phyloP scores from a whole-genome alignment of 2,329 filamentous ascomycete species.

The Colletotrichum aenigma region DNA sequence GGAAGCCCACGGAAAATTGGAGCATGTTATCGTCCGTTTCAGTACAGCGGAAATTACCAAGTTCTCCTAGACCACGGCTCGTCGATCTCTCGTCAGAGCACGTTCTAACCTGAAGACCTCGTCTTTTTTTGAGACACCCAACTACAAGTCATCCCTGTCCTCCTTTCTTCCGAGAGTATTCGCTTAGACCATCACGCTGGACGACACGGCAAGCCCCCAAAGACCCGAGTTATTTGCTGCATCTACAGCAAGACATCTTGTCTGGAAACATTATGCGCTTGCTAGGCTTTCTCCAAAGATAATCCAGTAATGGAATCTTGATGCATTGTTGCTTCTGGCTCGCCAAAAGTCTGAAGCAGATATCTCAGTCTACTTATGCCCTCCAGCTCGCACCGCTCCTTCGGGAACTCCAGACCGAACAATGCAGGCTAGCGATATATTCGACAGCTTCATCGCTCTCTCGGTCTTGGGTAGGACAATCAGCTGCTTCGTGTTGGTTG shows the following conservation, averaged over 20 bases:
- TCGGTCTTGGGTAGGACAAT: neutral
- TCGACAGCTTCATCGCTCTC: fast-evolving
- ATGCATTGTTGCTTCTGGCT: neutral
- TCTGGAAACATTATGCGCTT: neutral
- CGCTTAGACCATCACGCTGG: fast-evolving
- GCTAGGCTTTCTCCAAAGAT: neutral
- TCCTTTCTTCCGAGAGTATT: neutral
- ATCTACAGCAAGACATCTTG: neutral
- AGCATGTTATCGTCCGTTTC: too few species aligned
- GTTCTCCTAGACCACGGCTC: fast-evolving
- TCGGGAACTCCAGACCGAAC: neutral
- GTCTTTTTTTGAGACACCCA: fast-evolving
- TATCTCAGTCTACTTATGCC: neutral
- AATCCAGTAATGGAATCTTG: neutral
- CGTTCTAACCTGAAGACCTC: neutral
- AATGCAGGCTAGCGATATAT: neutral
- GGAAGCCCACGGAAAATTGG: neutral
- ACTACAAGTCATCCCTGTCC: neutral
- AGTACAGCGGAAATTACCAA: neutral
- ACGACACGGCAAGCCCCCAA: neutral
- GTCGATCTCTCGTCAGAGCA: neutral
- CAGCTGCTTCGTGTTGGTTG: too few species aligned
- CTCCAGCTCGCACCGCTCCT: neutral
- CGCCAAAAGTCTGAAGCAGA: neutral
- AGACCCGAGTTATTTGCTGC: fast-evolving